Evolutionary conservation across 1,139 yeast species (phyloP).

Genomic region (Candida sp.): DNA sequence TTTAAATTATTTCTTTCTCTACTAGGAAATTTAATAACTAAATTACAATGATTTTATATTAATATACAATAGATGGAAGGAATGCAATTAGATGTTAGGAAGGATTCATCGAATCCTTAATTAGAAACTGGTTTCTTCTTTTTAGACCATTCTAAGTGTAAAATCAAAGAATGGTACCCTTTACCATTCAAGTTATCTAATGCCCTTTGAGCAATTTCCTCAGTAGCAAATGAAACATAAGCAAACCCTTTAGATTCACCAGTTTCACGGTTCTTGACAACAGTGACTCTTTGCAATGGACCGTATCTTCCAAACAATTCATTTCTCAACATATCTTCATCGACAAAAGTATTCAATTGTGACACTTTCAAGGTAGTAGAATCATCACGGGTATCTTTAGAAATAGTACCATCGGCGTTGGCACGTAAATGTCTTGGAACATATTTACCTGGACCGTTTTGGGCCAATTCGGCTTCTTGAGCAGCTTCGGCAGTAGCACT

Average conservation of each 20-base stretch:
- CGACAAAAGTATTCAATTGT: constrained; percentile 83
- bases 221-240: constrained; percentile 80
- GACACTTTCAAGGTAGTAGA: constrained; percentile 87
- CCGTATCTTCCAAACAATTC: constrained; percentile 72
- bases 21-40: not conserved
- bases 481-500: constrained; percentile 29
- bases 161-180: constrained; percentile 90
- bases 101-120: not conserved
- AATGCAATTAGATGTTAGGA: not conserved
- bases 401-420: constrained; percentile 55
- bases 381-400: constrained; percentile 68
- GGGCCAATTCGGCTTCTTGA: constrained; percentile 27
- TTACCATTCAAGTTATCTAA: constrained; percentile 79
- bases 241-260: constrained; percentile 97
- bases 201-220: constrained; percentile 72
- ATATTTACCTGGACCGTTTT: constrained; percentile 43
- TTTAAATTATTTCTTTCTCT: no score
- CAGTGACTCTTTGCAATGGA: constrained; percentile 73
- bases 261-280: constrained; percentile 90
- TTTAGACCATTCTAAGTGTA: constrained; percentile 69
- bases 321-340: constrained; percentile 76
- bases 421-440: constrained; percentile 79
- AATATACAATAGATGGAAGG: not conserved
- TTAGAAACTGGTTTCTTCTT: constrained; percentile 21
- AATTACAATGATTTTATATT: not conserved